Base-by-base conservation (phyloP, 169 alveolate species). In the Eimeria necatrix region DNA sequence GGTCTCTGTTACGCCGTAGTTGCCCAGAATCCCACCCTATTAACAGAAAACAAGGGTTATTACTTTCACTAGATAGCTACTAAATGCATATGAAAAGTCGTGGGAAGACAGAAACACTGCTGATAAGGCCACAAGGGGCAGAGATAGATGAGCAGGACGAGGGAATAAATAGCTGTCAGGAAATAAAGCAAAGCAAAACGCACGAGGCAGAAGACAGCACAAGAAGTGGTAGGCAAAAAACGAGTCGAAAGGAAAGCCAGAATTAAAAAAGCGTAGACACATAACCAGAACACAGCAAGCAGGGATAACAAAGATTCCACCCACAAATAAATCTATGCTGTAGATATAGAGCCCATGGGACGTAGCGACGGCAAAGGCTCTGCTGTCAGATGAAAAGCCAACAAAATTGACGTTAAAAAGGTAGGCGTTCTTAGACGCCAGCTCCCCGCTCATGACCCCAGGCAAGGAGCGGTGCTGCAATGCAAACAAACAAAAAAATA, bases 301-400 rank as follows among this genome's bases (percentile, higher is more conserved):
- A 56, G 68, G 20, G 22, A 56, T 56, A 95, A 24, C 88, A 87
- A 59, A 20, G 88, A 68, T 4, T 90, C 90, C 41, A 59, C 95
- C 83, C 41, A 93, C 95, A 24, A 89, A 16, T 6, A 52, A 32
- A 93, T 96, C 96, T 16, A 96, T 78, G 59, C 85, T 18, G 80
- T 64, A 96, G 49, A 96, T 64, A 73, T 70, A 96, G 51, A 95
- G 96, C 26, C 97, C 97, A 61, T 94, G 97, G 26, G 96, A 95
- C 26, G 97, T 96, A 16, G 97, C 96, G 14, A 94, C 97, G 76
- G 96, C 95, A 96, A 97, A 96, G 49, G 84, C 95, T 32, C 95
- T 53, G 53, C 97, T 92, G 93, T 96, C 96, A 70, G 85, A 84
- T n/a, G 97, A 94, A 46, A 96, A 94, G 24, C 91, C 87, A 9